Conservation (phyloP, 768 basidiomycete genomes). For the Suillus decipiens region DNA sequence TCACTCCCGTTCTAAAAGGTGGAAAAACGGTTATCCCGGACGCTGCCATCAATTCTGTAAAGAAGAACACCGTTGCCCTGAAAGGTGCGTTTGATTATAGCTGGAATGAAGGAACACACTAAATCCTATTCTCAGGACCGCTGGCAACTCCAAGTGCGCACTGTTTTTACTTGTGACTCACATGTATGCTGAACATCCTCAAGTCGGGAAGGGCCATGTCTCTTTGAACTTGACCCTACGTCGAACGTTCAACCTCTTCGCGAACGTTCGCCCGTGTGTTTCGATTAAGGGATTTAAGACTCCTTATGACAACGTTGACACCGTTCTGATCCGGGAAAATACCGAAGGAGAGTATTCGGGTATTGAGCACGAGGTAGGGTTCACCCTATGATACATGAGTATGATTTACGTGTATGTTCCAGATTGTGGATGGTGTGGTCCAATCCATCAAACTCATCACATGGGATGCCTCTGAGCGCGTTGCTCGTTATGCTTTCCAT, state of each 20-base stretch:
- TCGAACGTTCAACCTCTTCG: conserved; percentile 97
- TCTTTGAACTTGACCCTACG: conserved; percentile 97
- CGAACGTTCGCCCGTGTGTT: conserved; percentile 95
- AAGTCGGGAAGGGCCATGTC: conserved; percentile 98
- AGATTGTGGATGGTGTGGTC: conserved; percentile 96
- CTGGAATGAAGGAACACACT: neutral
- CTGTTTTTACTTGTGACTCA: conserved; percentile 12
- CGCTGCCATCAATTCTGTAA: conserved; percentile 84
- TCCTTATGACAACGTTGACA: conserved; percentile 97
- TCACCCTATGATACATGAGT: conserved; percentile 8
- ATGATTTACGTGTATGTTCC: conserved; percentile 18
- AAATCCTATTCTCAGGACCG: conserved; percentile 58
- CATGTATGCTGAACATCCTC: conserved; percentile 16
- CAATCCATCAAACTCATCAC: conserved; percentile 99
- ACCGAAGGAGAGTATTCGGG: conserved; percentile 99
- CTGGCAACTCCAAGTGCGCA: conserved; percentile 93
- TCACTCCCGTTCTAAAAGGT: conserved; percentile 88
- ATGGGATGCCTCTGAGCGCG: conserved; percentile 97
- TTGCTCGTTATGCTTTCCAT: conserved; percentile 97
- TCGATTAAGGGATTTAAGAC: conserved; percentile 98
- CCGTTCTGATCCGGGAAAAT: conserved; percentile 98
- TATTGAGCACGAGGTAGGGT: conserved; percentile 92
- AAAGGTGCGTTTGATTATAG: conserved; percentile 63
- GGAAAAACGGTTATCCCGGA: conserved; percentile 99
- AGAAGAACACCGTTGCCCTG: conserved; percentile 95